phyloP scores from a whole-genome alignment of 1,139 yeast species.

The Sugiyamaella xylanicola region DNA sequence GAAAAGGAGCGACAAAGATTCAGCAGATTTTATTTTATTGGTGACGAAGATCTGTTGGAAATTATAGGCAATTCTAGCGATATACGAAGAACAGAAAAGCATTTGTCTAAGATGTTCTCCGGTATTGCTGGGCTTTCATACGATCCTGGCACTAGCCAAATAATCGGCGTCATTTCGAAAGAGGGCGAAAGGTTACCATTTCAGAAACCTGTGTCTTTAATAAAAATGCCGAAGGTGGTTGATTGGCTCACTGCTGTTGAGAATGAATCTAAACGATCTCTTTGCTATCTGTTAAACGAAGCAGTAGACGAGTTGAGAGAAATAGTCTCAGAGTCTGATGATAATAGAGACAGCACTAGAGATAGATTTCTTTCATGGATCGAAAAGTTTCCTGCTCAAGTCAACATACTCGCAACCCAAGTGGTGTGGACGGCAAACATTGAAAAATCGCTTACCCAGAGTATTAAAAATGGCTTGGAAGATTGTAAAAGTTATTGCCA shows the following conservation, averaged over 20 bases:
- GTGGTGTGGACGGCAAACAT: slow-evolving; percentile 55
- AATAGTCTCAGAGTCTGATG: slow-evolving; percentile 21
- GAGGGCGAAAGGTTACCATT: slow-evolving; percentile 65
- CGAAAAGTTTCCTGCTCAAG: slow-evolving; percentile 57
- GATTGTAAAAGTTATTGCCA: too few relatives aligned
- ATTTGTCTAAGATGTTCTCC: slow-evolving; percentile 70
- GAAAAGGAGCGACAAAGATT: slow-evolving; percentile 77
- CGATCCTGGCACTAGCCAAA: slow-evolving; percentile 44
- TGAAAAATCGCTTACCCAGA: slow-evolving; percentile 45
- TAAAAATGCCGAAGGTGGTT: slow-evolving; percentile 50
- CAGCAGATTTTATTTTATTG: slow-evolving; percentile 84
- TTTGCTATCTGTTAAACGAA: slow-evolving; percentile 45
- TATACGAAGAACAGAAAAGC: slow-evolving; percentile 55
- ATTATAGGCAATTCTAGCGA: slow-evolving; percentile 70
- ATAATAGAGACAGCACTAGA: slow-evolving; percentile 21
- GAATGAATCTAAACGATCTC: slow-evolving; percentile 47
- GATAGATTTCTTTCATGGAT: slow-evolving; percentile 42
- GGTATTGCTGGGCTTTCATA: slow-evolving; percentile 57
- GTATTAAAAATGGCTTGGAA: too few relatives aligned
- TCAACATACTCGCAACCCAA: slow-evolving; percentile 59
- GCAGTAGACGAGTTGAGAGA: slow-evolving; percentile 37
- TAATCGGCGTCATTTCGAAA: slow-evolving; percentile 57
- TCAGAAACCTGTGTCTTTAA: slow-evolving; percentile 49
- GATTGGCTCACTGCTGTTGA: slow-evolving; percentile 73
- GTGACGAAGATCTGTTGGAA: slow-evolving; percentile 87